Base-by-base conservation (phyloP, 140 eudicot species). In the Cichorium intybus region DNA sequence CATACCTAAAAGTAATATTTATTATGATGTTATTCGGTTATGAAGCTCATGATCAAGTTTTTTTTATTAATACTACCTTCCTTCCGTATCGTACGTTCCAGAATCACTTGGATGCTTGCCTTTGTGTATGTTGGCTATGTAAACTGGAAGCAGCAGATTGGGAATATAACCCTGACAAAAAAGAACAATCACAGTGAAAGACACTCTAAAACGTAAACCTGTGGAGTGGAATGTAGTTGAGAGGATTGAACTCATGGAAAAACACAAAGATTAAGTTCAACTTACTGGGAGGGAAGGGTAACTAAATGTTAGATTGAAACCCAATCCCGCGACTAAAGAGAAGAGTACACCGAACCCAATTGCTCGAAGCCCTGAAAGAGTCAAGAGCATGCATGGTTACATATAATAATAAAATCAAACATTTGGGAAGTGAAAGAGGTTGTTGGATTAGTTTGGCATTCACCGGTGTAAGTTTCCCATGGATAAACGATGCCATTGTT, bases 101-200 rank as follows among this genome's bases (percentile, higher is more conserved):
- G 85, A 63, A 59, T 80, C 89, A 49, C 94, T 85, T 43, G 87
- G 80, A 69, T 88, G 87, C 76, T 88, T 88, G 70, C 81, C 29
- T 77, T 76, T 75, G 56, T 88, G 96, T 59, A 88, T 62, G 75
- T 85, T 88, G 66, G 62, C 60, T 14, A 88, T 29, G 75, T 87
- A 77, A 50, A 84, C 45, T 0, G 96, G 96, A 56, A 84, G 62
- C 23, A 82, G 26, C 5, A 75, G 85, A 22, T 67, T 7, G 68
- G 93, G 75, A 72, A 75, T 31, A 76, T 81, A 50, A 72, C 49
- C 87, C 96, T 84, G 6, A n/a, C n/a, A n/a, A n/a, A n/a, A n/a
- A n/a, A n/a, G n/a, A n/a, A n/a, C n/a, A n/a, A n/a, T n/a, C n/a
- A n/a, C n/a, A n/a, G n/a, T n/a, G n/a, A n/a, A n/a, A n/a, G n/a